Evolutionary conservation across 441 rosid species (phyloP), one percentile per base, ranked within the genome.

Genomic region (Biscutella auriculata): DNA sequence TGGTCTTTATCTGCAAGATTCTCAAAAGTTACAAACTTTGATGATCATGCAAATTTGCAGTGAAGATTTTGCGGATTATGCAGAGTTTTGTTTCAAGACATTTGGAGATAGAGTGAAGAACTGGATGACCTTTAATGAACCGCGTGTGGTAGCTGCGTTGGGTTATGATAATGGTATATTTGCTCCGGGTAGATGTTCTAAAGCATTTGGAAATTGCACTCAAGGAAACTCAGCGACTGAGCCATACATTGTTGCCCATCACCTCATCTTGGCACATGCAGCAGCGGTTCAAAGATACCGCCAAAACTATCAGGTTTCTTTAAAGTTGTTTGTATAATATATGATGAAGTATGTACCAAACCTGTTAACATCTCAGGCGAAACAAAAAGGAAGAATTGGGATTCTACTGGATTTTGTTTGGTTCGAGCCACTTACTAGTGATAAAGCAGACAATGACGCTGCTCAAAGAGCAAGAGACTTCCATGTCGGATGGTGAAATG

Each of bases 401-500:
- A 92, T 87, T 60, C 79, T 88, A 39, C 62, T 88, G 68, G 97
- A 93, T 68, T 88, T 88, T 15, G 95, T 89, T 36, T 93, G 96
- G 95, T 93, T 87, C 8, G 98, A 93, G 59, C 98, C 98, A 14
- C 95, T 92, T 19, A 88, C 95, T 13, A 71, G 83, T 68, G 75
- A 85, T 5, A 88, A 83, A 74, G 92, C 90, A 6, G 95, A 93
- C 74, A 82, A 72, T 43, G 59, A 60, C 57, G 98, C 97, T 30
- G 97, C 97, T 56, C 97, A 93, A 75, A 76, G 97, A 72, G 98
- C 98, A 53, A 77, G 85, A 67, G 98, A 93, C 83, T 93, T 93
- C 52, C 97, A 93, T 50, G 65, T 88, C 12, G 98, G 97, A 74
- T 93, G 98, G 98, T 92, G 75, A 55, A 62, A n/a, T n/a, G n/a